Evolutionary conservation across 495 filamentous ascomycete species (phyloP).

Genomic region (Aspergillus sclerotioniger): DNA sequence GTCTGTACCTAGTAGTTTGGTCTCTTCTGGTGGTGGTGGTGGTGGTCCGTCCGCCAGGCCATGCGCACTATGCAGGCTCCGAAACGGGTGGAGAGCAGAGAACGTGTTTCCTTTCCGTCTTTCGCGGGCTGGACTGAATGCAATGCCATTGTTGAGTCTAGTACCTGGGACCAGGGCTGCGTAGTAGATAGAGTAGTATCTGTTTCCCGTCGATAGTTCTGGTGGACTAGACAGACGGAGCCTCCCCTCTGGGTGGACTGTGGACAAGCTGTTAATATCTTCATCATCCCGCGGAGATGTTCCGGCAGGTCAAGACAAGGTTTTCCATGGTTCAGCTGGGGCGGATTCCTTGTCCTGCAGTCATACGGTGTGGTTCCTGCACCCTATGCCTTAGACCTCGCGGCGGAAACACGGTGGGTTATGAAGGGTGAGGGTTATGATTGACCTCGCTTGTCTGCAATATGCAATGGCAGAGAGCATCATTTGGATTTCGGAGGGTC

Average conservation of each 20-base stretch:
- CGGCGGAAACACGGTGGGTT: no score
- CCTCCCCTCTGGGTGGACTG: neutral
- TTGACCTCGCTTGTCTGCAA: neutral
- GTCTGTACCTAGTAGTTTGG: no score
- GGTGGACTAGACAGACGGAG: neutral
- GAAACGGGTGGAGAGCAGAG: constrained; percentile 6
- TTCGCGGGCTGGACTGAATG: neutral
- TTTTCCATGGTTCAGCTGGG: constrained; percentile 3
- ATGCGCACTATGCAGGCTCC: neutral
- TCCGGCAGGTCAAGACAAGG: constrained; percentile 1
- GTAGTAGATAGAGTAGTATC: no score
- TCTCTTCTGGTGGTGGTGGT: no score
- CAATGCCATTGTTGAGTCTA: neutral
- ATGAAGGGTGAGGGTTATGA: no score
- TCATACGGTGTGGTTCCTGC: neutral
- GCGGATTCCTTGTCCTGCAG: neutral
- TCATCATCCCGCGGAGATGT: constrained; percentile 7
- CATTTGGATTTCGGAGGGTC: no score
- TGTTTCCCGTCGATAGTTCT: no score
- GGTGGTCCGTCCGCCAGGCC: neutral
- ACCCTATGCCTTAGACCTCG: no score
- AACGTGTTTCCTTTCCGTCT: neutral
- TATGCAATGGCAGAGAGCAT: no score
- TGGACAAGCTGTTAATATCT: neutral
- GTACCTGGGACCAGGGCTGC: no score